These are phyloP conservation scores for Saccharomycopsis sp. DNA, from an alignment of 805 yeast species.

Conservation along the genomic window DNA sequence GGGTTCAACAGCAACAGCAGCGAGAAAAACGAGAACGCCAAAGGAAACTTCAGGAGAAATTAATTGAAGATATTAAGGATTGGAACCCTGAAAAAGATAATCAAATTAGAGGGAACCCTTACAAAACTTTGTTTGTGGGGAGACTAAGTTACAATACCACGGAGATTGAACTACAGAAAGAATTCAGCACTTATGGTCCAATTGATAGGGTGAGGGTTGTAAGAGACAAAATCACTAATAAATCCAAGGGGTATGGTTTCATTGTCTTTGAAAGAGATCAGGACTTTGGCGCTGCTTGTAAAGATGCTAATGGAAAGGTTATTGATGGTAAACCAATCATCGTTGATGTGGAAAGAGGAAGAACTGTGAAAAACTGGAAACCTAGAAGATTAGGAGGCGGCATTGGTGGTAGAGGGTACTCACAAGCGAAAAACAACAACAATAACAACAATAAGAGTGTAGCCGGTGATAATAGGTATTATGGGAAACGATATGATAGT, in stretches of 20 bases:
- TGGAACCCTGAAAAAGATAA: slow-evolving; percentile 58
- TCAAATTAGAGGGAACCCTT: slow-evolving; percentile 63
- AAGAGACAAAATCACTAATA: slow-evolving; percentile 41
- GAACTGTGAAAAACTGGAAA: slow-evolving; percentile 58
- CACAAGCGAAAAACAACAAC: neutral
- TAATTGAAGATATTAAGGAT: slow-evolving; percentile 3
- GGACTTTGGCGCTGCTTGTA: slow-evolving; percentile 56
- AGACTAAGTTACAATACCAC: slow-evolving; percentile 57
- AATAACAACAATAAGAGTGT: neutral
- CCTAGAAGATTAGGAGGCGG: slow-evolving; percentile 87
- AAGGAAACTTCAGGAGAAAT: slow-evolving; percentile 1
- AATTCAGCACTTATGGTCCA: slow-evolving; percentile 59
- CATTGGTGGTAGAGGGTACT: slow-evolving; percentile 39
- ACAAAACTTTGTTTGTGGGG: slow-evolving; percentile 68
- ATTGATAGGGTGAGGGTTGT: slow-evolving; percentile 58
- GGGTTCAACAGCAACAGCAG: slow-evolving; percentile 27
- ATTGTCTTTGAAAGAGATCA: slow-evolving; percentile 55
- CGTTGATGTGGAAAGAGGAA: slow-evolving; percentile 69
- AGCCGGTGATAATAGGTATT: neutral
- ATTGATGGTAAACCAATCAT: slow-evolving; percentile 48
- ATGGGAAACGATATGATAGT: neutral
- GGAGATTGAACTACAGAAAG: slow-evolving; percentile 61
- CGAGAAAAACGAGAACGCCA: slow-evolving; percentile 24
- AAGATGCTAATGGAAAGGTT: slow-evolving; percentile 47
- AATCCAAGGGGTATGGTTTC: slow-evolving; percentile 80